phyloP scores from a whole-genome alignment of 164 flowering plant species.

The Kalanchoe fedtschenkoi region DNA sequence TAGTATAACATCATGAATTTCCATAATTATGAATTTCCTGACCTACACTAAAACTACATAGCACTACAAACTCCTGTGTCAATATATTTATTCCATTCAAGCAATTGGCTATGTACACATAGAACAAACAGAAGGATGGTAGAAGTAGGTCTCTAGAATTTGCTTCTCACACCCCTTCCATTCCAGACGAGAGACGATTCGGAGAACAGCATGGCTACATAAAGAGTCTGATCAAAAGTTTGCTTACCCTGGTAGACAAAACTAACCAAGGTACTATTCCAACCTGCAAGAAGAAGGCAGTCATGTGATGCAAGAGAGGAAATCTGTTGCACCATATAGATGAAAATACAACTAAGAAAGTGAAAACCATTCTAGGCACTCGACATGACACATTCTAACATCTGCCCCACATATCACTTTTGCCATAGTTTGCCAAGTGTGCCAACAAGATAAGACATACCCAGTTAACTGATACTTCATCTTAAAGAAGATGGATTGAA shows the following conservation, averaged over 20 bases:
- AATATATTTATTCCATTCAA: not conserved
- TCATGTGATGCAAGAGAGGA: not conserved
- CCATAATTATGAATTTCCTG: not conserved
- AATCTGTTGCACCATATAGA: not conserved
- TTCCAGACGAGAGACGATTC: too few relatives aligned
- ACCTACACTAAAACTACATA: not conserved
- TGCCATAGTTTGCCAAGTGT: too few relatives aligned
- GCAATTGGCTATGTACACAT: not conserved
- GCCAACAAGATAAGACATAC: too few relatives aligned
- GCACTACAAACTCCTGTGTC: too few relatives aligned
- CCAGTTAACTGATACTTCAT: not conserved
- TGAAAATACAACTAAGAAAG: not conserved
- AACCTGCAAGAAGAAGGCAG: not conserved
- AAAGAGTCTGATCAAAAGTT: constrained; percentile 4
- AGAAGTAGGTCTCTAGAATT: not conserved
- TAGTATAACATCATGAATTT: not conserved
- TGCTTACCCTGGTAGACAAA: constrained; percentile 1
- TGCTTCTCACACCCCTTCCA: not conserved
- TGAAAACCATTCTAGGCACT: not conserved
- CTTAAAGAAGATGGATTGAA: too few relatives aligned
- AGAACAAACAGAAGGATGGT: not conserved
- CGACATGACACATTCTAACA: not conserved
- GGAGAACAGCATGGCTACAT: not conserved
- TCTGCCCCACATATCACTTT: not conserved
- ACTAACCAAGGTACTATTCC: constrained; percentile 3